phyloP scores from a whole-genome alignment of 2,329 filamentous ascomycete species.

The Ascochyta pisi region DNA sequence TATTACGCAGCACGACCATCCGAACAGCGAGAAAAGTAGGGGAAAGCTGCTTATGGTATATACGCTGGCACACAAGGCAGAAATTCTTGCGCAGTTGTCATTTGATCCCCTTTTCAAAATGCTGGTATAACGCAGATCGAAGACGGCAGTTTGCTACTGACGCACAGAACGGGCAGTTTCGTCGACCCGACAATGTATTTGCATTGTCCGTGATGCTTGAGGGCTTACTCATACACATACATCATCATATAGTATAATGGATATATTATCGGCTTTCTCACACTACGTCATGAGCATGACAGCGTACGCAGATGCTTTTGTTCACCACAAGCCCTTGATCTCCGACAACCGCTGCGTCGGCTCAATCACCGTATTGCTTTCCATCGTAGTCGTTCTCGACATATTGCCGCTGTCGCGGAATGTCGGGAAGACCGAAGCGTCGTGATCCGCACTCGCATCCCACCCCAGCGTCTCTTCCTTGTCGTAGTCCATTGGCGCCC shows the following conservation, averaged over 20 bases:
- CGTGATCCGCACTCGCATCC: slow-evolving; percentile 69
- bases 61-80: no score
- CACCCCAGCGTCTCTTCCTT: slow-evolving; percentile 74
- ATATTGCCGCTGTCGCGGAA: slow-evolving; percentile 52
- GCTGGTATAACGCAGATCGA: no score
- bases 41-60: no score
- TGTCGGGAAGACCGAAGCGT: slow-evolving; percentile 50
- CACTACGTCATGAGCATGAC: not conserved
- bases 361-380: slow-evolving; percentile 58
- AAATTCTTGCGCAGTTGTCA: no score
- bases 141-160: no score
- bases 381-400: slow-evolving; percentile 32
- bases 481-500: slow-evolving; percentile 74
- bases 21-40: no score
- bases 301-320: not conserved
- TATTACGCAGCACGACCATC: no score
- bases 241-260: not conserved
- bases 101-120: no score
- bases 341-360: slow-evolving; percentile 79
- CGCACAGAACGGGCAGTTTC: no score
- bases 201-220: not conserved
- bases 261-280: no score
- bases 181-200: not conserved
- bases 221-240: not conserved
- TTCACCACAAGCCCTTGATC: slow-evolving; percentile 45